These are phyloP conservation scores for Ciborinia camelliae DNA, from an alignment of 2,329 filamentous ascomycete genomes.

Conservation along the genomic window DNA sequence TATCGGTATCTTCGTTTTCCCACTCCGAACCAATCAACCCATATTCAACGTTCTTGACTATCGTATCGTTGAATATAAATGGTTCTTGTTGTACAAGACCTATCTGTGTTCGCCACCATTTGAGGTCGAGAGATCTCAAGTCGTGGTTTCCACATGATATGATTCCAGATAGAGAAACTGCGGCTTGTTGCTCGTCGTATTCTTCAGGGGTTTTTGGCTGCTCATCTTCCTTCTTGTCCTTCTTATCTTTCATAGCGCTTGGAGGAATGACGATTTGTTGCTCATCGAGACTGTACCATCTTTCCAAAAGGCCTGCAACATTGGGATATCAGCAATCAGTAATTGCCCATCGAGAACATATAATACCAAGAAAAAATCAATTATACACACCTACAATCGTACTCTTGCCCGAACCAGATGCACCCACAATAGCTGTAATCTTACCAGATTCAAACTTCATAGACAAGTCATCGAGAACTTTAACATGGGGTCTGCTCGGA, in stretches of 20 bases:
- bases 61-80: constrained; percentile 64
- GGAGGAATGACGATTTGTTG: constrained; percentile 16
- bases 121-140: constrained; percentile 57
- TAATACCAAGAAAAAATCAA: not conserved
- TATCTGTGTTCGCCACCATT: constrained; percentile 59
- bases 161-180: constrained; percentile 48
- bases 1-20: constrained; percentile 51
- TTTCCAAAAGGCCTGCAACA: constrained; percentile 37
- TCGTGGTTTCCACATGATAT: constrained; percentile 53
- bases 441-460: constrained; percentile 38
- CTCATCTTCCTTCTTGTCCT: constrained; percentile 44
- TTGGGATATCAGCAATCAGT: not conserved
- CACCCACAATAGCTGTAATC: constrained; percentile 44
- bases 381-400: constrained; percentile 37
- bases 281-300: constrained; percentile 40
- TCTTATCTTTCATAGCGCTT: constrained; percentile 17
- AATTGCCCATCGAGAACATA: not conserved
- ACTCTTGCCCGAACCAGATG: constrained; percentile 43
- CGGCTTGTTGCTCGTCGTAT: constrained; percentile 29
- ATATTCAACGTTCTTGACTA: constrained; percentile 59
- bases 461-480: constrained; percentile 37
- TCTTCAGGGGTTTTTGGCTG: constrained; percentile 29
- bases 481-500: constrained; percentile 35
- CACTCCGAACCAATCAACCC: constrained; percentile 54
- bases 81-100: constrained; percentile 67